Evolutionary conservation across 257 asterid genomes (phyloP).

Genomic region (Solanum peruvianum): DNA sequence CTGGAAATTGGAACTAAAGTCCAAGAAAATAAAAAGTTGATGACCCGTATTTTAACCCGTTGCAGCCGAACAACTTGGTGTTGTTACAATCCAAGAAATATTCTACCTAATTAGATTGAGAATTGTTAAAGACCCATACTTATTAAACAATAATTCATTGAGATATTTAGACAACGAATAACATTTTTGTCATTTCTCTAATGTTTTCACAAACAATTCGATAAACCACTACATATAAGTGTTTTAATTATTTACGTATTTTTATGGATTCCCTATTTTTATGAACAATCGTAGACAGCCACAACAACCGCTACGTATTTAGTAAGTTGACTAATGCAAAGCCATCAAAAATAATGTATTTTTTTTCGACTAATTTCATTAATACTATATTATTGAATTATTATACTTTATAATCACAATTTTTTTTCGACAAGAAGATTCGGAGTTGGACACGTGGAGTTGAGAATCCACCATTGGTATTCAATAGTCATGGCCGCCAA

Average conservation of each 20-base stretch:
- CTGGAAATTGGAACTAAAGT: not conserved
- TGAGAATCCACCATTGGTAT: not conserved
- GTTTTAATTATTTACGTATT: not conserved
- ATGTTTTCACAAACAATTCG: not conserved
- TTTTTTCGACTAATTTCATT: too few species aligned
- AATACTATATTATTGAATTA: not conserved
- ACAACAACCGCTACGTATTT: not conserved
- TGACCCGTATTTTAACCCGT: not conserved
- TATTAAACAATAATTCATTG: too few species aligned
- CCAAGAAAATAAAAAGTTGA: not conserved
- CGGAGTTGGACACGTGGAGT: not conserved
- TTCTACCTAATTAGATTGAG: not conserved
- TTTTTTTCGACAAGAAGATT: too few species aligned
- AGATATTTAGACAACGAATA: too few species aligned
- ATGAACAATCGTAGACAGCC: not conserved
- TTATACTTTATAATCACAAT: too few species aligned
- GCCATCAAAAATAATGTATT: not conserved
- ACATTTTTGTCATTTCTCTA: not conserved
- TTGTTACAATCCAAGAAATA: not conserved
- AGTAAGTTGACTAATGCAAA: not conserved
- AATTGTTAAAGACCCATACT: not conserved
- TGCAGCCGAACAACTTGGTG: not conserved
- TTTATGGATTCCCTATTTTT: not conserved
- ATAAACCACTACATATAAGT: not conserved
- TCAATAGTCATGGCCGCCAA: not conserved